These are phyloP conservation scores for Penicillium sumatraense DNA, from an alignment of 2,329 filamentous ascomycete species.

Conservation along the genomic window DNA sequence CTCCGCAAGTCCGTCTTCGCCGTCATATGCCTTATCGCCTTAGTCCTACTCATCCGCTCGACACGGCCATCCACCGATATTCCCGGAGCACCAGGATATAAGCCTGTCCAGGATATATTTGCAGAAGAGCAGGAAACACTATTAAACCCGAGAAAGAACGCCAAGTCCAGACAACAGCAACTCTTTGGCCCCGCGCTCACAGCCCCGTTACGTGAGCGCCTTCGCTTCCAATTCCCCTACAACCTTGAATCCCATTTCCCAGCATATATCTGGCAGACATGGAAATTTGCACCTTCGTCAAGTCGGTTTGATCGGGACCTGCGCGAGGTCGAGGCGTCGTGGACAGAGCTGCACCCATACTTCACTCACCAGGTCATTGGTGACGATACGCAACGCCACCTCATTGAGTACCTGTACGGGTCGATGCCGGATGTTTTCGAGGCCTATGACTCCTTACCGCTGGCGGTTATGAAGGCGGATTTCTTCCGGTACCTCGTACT, in stretches of 20 bases:
- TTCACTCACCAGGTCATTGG: slow-evolving; percentile 97
- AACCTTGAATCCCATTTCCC: slow-evolving; percentile 87
- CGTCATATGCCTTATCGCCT: slow-evolving; percentile 69
- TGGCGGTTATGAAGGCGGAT: slow-evolving; percentile 78
- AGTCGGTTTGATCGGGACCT: slow-evolving; percentile 75
- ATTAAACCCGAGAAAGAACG: slow-evolving; percentile 11
- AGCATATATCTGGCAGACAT: slow-evolving; percentile 99
- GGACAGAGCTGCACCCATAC: slow-evolving; percentile 82
- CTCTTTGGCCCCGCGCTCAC: slow-evolving; percentile 71
- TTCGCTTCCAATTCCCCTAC: slow-evolving; percentile 93
- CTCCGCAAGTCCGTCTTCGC: slow-evolving; percentile 75
- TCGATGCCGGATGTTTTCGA: slow-evolving; percentile 78
- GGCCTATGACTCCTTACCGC: slow-evolving; percentile 73
- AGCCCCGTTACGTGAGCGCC: slow-evolving; percentile 75
- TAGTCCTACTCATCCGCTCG: slow-evolving; percentile 71
- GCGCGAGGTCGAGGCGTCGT: slow-evolving; percentile 83
- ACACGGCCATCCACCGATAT: slow-evolving; percentile 53
- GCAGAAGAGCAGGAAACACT: slow-evolving; percentile 23
- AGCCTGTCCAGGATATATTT: slow-evolving; percentile 30
- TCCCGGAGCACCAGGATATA: slow-evolving; percentile 30
- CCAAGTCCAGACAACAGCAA: slow-evolving; percentile 26
- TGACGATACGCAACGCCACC: slow-evolving; percentile 80
- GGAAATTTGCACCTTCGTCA: slow-evolving; percentile 83
- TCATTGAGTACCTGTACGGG: slow-evolving; percentile 86
- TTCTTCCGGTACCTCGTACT: slow-evolving; percentile 78